Evolutionary conservation across 2,329 filamentous ascomycete species (phyloP), one percentile per base, ranked within the genome.

Genomic region (Botrytis cinerea): DNA sequence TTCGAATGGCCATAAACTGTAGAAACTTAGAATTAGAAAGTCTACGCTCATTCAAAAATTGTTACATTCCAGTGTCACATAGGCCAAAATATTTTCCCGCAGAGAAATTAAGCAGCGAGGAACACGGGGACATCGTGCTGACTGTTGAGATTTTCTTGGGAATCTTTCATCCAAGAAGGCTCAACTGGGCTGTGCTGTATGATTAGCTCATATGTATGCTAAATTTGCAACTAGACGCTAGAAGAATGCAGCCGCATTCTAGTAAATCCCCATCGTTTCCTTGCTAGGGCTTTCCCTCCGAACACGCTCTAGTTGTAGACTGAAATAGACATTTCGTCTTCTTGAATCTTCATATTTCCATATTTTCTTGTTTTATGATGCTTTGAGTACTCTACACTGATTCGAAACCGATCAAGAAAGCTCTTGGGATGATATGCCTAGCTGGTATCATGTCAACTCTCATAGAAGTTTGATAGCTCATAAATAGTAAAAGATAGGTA

Each of bases 301-400:
- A 43, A 25, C 2, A 9, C 57, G 3, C 22, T 38, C 0, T 25
- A 6, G 10, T 25, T 7, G 4, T 1, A 22, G 9, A 25, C 9
- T 8, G 14, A 25, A 12, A 4, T 25, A 12, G 22, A 48, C 1
- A 0, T 12, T 10, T 4, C 0, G 22, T 25, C 9, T 22, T 35
- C 6, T 1, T 12, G 8, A 14, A 4, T 38, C 0, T 20, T 20
- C 2, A 4, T 10, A 1, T 25, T 14, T 6, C 12, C 5, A 25
- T 12, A 10, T 22, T 25, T 2, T 6, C 1, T 40, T 16, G 0
- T 2, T 2, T 38, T 40, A 61, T 5, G 2, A 12, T 20, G 2
- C 7, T 45, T 45, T 46, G 7, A 22, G 20, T 46, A 9, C 25
- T 63, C 4, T n/a, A 32, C 12, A 1, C 1, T 4, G 38, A 7